Percentiles rank a stretch among this genome's conserved stretches.
These are phyloP conservation scores for Fonsecaea pugnacius DNA, from an alignment of 2,329 filamentous ascomycete genomes.

Conservation along the genomic window DNA sequence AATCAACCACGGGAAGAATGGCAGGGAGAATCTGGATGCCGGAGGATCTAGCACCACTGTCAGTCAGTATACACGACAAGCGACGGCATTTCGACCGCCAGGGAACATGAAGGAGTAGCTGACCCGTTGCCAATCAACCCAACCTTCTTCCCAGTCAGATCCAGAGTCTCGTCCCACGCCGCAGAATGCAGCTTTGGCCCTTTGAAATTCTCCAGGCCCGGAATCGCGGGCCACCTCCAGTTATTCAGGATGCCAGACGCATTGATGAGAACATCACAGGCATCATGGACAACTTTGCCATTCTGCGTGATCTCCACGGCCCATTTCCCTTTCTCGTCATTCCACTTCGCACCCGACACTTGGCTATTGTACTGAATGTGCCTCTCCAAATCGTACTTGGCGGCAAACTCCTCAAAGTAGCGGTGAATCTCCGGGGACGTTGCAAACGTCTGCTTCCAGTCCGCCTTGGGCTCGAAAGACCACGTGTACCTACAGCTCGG, in stretches of 20 bases:
- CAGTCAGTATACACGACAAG: too few species aligned
- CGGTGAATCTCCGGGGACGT: constrained; percentile 68
- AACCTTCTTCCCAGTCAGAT: constrained; percentile 37
- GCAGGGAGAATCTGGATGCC: constrained; percentile 49
- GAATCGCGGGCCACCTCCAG: constrained; percentile 47
- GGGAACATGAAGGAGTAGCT: background rate
- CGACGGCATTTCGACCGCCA: too few species aligned
- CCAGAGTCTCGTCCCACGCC: constrained; percentile 41
- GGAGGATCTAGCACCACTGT: constrained; percentile 41
- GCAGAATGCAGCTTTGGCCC: constrained; percentile 40
- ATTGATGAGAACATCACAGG: too few species aligned
- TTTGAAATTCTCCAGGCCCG: constrained; percentile 37
- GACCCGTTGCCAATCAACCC: constrained; percentile 39
- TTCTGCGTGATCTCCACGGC: constrained; percentile 41
- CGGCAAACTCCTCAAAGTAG: constrained; percentile 68
- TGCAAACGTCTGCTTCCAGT: constrained; percentile 72
- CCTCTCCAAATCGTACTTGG: constrained; percentile 67
- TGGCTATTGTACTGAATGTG: constrained; percentile 45
- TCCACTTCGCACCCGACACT: constrained; percentile 21
- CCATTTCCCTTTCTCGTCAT: constrained; percentile 8
- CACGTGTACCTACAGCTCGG: constrained; percentile 59
- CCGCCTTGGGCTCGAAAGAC: constrained; percentile 68
- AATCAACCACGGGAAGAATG: constrained; percentile 34
- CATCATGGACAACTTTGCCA: too few species aligned
- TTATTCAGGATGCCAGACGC: constrained; percentile 54